Base-by-base conservation (phyloP, 441 rosid genomes). In the Rhodomyrtus psidioides region DNA sequence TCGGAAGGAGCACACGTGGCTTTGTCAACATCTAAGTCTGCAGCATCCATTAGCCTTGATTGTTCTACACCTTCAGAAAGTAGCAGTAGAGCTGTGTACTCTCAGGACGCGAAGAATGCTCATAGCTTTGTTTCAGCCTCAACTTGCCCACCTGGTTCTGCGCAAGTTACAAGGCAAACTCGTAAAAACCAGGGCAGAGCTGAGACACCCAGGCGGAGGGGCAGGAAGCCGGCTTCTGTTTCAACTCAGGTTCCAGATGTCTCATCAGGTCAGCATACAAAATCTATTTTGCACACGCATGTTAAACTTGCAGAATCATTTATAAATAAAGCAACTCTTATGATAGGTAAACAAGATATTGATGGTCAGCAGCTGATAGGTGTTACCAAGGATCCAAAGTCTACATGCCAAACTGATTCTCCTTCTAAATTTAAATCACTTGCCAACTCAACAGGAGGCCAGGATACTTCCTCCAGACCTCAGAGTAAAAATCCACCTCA, bases 321-420 rank as follows among this genome's bases (percentile, higher is more conserved):
- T 81, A 90, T 84, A 82, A 88, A 86, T 86, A 91, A 89, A 86
- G 21, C 88, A 83, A 84, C 79, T 70, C 53, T 82, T 34, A 24
- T 86, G 81, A 83, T 83, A 88, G 89, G 92, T 81, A 87, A 84
- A 87, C 94, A 85, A 81, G 93, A 86, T 53, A 86, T 86, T 86
- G 86, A 87, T 83, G 85, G 87, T 89, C 87, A 60, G 87, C 93
- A 87, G 54, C 84, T 59, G 17, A 85, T 82, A 58, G 88, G 90
- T 83, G 89, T 59, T 75, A 87, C 70, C 86, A 92, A 79, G 88
- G 91, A 88, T 83, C 30, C 85, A 84, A 89, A 85, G 56, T 85
- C 90, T 54, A 42, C 58, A 30, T 84, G 88, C 82, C 88, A 82
- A 55, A 83, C 90, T 86, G 88, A 89, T 85, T 30, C 84, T 85